phyloP scores from a whole-genome alignment of 768 basidiomycete species.

The Kwoniella pini region DNA sequence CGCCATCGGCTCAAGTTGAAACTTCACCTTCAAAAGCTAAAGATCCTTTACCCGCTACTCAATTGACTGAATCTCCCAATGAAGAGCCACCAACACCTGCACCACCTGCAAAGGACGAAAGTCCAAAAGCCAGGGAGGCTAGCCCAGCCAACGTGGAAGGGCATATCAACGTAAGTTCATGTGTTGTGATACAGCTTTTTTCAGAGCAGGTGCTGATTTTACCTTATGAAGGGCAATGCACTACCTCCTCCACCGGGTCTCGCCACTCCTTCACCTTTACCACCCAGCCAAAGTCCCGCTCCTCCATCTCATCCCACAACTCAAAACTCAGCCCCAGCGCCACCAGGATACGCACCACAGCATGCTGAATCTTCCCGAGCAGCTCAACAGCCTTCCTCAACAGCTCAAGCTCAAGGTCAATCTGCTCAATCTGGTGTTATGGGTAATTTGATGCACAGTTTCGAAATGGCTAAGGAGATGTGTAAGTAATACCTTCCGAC shows the following conservation, averaged over 20 bases:
- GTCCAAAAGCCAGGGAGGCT: background rate
- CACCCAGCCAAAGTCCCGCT: slow-evolving; percentile 16
- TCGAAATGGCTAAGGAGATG: slow-evolving; percentile 95
- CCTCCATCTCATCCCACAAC: slow-evolving; percentile 8
- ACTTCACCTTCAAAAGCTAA: slow-evolving; percentile 17
- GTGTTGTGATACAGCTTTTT: too few species aligned
- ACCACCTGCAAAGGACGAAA: slow-evolving; percentile 3
- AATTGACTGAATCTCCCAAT: slow-evolving; percentile 12
- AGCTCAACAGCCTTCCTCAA: slow-evolving; percentile 7
- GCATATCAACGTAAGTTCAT: slow-evolving; percentile 33
- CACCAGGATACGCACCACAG: slow-evolving; percentile 61
- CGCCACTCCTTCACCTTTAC: slow-evolving; percentile 15
- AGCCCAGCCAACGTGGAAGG: slow-evolving; percentile 13
- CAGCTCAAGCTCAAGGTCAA: background rate
- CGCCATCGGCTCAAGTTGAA: slow-evolving; percentile 10
- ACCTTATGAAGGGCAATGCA: slow-evolving; percentile 29
- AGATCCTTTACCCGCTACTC: slow-evolving; percentile 14
- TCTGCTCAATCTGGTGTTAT: slow-evolving; percentile 60
- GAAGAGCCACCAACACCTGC: slow-evolving; percentile 17
- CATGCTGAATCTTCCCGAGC: slow-evolving; percentile 46
- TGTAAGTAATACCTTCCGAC: too few species aligned
- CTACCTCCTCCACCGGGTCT: slow-evolving; percentile 37
- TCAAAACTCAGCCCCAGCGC: slow-evolving; percentile 58
- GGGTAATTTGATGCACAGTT: slow-evolving; percentile 89
- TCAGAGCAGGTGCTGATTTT: too few species aligned